Evolutionary conservation across 2,329 filamentous ascomycete species (phyloP).

Genomic region (Fusarium sp.): DNA sequence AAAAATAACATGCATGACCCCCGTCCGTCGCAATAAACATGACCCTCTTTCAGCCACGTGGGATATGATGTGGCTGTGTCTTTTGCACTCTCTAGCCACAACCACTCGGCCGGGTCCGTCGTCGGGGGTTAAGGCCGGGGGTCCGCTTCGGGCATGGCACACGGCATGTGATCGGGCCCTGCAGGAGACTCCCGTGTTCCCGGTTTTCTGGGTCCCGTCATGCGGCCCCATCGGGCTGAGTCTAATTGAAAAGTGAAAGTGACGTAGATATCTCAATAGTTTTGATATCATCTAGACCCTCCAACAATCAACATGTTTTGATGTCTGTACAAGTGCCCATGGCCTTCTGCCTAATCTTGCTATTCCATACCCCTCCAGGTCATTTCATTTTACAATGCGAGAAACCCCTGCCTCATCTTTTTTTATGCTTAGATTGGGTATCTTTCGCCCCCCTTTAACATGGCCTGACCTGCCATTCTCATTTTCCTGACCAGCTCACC

Average conservation of each 20-base stretch:
- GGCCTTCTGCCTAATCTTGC: slow-evolving; percentile 1
- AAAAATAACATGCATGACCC: slow-evolving; percentile 32
- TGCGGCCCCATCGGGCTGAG: slow-evolving; percentile 24
- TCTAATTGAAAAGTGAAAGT: slow-evolving; percentile 7
- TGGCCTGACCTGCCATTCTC: slow-evolving; percentile 3
- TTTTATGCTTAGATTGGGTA: slow-evolving; percentile 28
- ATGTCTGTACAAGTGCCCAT: slow-evolving; percentile 1
- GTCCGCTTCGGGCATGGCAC: slow-evolving; percentile 45
- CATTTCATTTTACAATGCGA: slow-evolving; percentile 1
- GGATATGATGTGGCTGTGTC: slow-evolving; percentile 45
- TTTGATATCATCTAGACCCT: slow-evolving; percentile 11
- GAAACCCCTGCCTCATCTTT: slow-evolving; percentile 16
- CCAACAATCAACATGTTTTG: not conserved
- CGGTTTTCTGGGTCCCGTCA: slow-evolving; percentile 32
- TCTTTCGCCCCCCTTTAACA: slow-evolving; percentile 19
- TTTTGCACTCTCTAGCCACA: slow-evolving; percentile 15
- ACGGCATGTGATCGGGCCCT: slow-evolving; percentile 44
- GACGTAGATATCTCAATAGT: slow-evolving; percentile 20
- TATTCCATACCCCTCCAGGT: slow-evolving; percentile 19
- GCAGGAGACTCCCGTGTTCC: slow-evolving; percentile 39
- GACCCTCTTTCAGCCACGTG: slow-evolving; percentile 43
- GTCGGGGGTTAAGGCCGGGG: slow-evolving; percentile 24
- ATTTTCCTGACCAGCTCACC: not conserved
- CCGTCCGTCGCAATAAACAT: slow-evolving; percentile 6
- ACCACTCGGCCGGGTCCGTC: slow-evolving; percentile 48